Evolutionary conservation across 2,329 filamentous ascomycete genomes (phyloP), one percentile per base, ranked within the genome.

Genomic region (Bipolaris sorokiniana): DNA sequence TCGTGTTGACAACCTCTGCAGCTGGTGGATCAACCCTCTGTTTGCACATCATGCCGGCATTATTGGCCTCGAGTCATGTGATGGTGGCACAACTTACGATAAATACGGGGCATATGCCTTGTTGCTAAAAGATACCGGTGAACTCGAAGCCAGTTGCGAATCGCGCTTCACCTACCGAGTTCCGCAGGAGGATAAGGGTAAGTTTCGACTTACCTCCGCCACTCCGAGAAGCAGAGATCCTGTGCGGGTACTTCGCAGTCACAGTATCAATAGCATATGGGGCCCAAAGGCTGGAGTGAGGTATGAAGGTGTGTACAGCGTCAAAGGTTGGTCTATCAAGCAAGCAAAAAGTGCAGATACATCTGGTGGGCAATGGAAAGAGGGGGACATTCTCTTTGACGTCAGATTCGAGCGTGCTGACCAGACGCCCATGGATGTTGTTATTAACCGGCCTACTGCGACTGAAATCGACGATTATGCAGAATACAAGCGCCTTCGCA

Each of bases 21-120:
- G 80, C 26, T 83, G 81, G 81, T 83, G 81, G 81, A 79, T 83
- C 60, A 80, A 77, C 48, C 62, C 77, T 22, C 66, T 81, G 13
- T 82, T 82, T 56, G 81, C 81, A 6, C 77, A 78, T 41, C 75
- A 77, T 31, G 80, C 76, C 45, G 80, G 81, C 40, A 82, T 83
- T 45, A 80, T 82, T 55, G 79, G 81, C 53, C 68, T 74, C 28
- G 70, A 71, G 16, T 71, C 74, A n/a, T 67, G 74, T 1, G 69
- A 78, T 15, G 79, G 79, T 13, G 76, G 80, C 3, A 78, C 81
- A 26, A 77, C 77, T 7, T 73, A 69, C 23, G 77, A 82, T 58
- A 68, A 71, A 16, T 49, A 74, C 22, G 78, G 77, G 6, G 80
- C 79, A 5, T 83, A 82, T 56, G 81, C 81, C 2, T 53, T 83